Percentiles rank a stretch among this genome's conserved stretches.
Evolutionary conservation across 2,329 filamentous ascomycete genomes (phyloP).

Genomic region (Alternaria alternata): DNA sequence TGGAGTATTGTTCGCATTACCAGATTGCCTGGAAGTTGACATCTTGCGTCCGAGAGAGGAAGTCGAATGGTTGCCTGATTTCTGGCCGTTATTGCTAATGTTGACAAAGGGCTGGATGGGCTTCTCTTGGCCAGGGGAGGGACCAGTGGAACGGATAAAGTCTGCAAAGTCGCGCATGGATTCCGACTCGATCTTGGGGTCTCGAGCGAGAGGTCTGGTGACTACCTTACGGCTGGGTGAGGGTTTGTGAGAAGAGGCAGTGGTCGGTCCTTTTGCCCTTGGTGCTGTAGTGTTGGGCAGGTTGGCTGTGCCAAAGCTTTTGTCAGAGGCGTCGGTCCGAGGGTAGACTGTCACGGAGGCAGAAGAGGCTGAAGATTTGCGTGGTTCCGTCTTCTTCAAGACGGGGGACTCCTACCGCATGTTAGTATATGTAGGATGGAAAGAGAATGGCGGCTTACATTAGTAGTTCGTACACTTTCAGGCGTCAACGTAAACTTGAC

Average conservation of each 20-base stretch:
- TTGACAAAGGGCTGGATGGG: constrained; percentile 46
- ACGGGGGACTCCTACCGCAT: constrained; percentile 29
- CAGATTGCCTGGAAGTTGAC: constrained; percentile 34
- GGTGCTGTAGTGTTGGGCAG: constrained; percentile 35
- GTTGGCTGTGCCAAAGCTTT: constrained; percentile 38
- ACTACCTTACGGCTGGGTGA: constrained; percentile 38
- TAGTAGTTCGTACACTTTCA: constrained; percentile 55
- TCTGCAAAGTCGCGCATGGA: constrained; percentile 85
- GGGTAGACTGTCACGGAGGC: constrained; percentile 40
- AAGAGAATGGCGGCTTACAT: constrained; percentile 46
- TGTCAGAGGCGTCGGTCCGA: constrained; percentile 39
- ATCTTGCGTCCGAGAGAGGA: constrained; percentile 41
- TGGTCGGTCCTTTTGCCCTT: constrained; percentile 31
- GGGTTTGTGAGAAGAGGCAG: constrained; percentile 27
- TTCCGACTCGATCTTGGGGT: constrained; percentile 74
- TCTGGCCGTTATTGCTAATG: constrained; percentile 29
- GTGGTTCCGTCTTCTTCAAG: constrained; percentile 29
- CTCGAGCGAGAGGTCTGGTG: constrained; percentile 64
- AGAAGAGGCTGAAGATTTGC: constrained; percentile 28
- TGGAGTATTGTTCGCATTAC: constrained; percentile 23
- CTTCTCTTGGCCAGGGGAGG: constrained; percentile 41
- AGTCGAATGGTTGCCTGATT: constrained; percentile 30
- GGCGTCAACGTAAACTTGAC: constrained; percentile 61
- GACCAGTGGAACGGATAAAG: constrained; percentile 87
- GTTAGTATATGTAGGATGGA: constrained; percentile 12